Evolutionary conservation across 345 rosid genomes (phyloP).

Genomic region (Eucalyptus tenuipes): DNA sequence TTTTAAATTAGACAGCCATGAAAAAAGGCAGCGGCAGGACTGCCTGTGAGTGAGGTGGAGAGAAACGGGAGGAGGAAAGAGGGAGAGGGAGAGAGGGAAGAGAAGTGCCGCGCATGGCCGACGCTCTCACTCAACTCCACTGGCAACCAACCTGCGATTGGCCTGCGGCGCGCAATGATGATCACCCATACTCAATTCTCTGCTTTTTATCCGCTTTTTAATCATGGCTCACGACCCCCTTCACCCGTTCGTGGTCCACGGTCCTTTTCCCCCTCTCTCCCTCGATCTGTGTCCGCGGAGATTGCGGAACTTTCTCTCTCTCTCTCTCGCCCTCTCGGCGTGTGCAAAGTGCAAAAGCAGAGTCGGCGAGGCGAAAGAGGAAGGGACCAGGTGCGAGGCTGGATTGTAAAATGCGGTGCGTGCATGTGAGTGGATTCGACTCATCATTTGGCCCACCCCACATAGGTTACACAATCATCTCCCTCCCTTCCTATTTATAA

Average conservation of each 20-base stretch:
- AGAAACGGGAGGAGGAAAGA: background rate
- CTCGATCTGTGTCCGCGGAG: background rate
- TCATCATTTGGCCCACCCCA: conserved; percentile 17
- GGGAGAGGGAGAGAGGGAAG: accelerated
- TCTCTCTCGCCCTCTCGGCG: background rate
- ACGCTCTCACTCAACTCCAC: background rate
- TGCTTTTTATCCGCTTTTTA: background rate
- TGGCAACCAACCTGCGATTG: background rate
- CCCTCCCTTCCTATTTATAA: background rate
- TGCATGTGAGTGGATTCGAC: conserved; percentile 1
- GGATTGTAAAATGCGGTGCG: background rate
- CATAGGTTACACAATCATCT: background rate
- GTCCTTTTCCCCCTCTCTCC: background rate
- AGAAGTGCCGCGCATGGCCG: background rate
- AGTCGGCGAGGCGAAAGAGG: background rate
- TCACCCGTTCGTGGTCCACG: background rate
- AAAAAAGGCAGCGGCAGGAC: background rate
- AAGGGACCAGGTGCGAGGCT: background rate
- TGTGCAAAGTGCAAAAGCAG: background rate
- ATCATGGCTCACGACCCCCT: background rate
- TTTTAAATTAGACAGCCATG: background rate
- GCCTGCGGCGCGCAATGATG: background rate
- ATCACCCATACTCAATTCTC: background rate
- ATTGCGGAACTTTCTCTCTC: background rate
- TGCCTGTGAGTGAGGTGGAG: background rate